Evolutionary conservation across 2,329 filamentous ascomycete genomes (phyloP), one percentile per base, ranked within the genome.

Genomic region (Trichoderma sp.): DNA sequence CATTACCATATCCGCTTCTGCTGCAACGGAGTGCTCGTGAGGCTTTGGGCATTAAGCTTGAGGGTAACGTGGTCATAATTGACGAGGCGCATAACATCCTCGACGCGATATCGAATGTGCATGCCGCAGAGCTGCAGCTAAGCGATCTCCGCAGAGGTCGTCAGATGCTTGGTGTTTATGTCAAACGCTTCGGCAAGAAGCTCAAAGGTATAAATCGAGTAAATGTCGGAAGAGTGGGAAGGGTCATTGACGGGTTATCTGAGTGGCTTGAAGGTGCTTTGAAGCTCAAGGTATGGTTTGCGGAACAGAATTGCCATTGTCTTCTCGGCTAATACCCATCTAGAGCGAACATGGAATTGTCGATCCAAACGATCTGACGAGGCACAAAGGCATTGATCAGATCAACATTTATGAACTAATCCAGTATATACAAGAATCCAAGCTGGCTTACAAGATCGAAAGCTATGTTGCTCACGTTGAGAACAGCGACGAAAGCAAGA

Each of bases 71-170:
- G 0, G 90, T 99, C n/a, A 92, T 99, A 30, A 93, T 99, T 62
- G 96, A 99, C 76, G 96, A 99, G 83, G 96, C 96, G 0, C 96
- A 99, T 80, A 99, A 99, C 78, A 88, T 99, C 67, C 97, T 98
- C 92, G 95, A 98, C 80, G 94, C 95, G 0, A 93, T 99, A 60
- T 89, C 93, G 18, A 92, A 91, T 60, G 96, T 97, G 39, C 91
- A 98, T 79, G 95, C 95, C 0, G 89, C 93, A 0, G 89, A 92
- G 43, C 87, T 98, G 24, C 89, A 89, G 3, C 83, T 97, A 4
- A 84, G 84, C 30, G 94, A 98, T 74, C 84, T 98, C 21, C 89
- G 89, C 64, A 87, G 88, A 72, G 93, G 92, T 3, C 88, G 93
- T 68, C 86, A 87, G 63, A 94, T 97, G 82, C 85, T 99, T 1